These are phyloP conservation scores for Dioscorea cayenensis DNA, from an alignment of 116 monocot genomes.

Conservation along the genomic window DNA sequence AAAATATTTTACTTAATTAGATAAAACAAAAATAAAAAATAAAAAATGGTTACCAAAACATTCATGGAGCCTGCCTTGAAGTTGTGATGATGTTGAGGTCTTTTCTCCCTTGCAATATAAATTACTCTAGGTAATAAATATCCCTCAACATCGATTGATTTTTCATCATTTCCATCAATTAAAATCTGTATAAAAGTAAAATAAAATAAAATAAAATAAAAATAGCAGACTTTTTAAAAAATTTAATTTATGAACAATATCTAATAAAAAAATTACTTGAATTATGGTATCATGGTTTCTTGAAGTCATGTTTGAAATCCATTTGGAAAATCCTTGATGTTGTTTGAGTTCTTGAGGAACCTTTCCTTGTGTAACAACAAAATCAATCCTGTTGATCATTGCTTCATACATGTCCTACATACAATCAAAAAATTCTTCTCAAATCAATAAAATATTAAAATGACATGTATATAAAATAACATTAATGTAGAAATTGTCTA, in stretches of 20 bases:
- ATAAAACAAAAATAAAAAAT: background rate
- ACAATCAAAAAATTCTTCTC: background rate
- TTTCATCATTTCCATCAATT: slow-evolving; percentile 50
- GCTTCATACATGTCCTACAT: slow-evolving; percentile 47
- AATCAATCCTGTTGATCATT: slow-evolving; percentile 40
- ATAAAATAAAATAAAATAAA: background rate
- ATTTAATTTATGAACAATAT: background rate
- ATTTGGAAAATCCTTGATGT: slow-evolving; percentile 47
- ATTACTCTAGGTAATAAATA: slow-evolving; percentile 47
- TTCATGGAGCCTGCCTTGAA: slow-evolving; percentile 96
- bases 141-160: slow-evolving; percentile 30
- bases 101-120: slow-evolving; percentile 80
- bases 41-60: slow-evolving; percentile 44
- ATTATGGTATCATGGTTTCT: slow-evolving; percentile 58
- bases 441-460: too few species aligned
- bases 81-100: slow-evolving; percentile 53
- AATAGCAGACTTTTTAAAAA: background rate
- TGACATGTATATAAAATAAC: too few species aligned
- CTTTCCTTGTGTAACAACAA: slow-evolving; percentile 10
- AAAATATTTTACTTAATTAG: too few species aligned
- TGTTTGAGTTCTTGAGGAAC: slow-evolving; percentile 22
- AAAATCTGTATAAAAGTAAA: slow-evolving; percentile 36
- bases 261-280: slow-evolving; percentile 28
- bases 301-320: slow-evolving; percentile 20
- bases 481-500: too few species aligned